Base-by-base conservation (phyloP, 257 asterid species). In the Gentiana dahurica region DNA sequence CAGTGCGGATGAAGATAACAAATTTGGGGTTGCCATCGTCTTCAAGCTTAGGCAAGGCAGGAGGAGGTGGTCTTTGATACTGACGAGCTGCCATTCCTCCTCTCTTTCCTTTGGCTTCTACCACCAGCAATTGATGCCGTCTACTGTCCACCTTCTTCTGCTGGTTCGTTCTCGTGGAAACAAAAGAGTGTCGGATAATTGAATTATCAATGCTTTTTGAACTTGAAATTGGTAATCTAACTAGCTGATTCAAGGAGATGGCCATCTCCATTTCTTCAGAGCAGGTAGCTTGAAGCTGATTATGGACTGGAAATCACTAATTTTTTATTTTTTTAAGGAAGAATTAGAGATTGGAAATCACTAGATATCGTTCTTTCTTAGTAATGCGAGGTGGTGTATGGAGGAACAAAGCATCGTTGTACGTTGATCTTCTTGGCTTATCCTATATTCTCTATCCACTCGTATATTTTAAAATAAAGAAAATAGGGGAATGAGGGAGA, bases 1-100 rank as follows among this genome's bases (percentile, higher is more conserved):
- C 97, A 97, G 88, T 88, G 57, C 99, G 95, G 44, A 88, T 79
- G 71, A 92, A 92, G 71, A 88, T 66, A 6, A 92, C 95, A 45
- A 92, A 92, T 70, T 84, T 84, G 3, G 97, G 99, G 75, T 88
- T 85, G 60, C 97, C 99, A 75, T 92, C 99, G 57, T 92, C 99
- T 70, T 92, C 99, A 64, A 92, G 78, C 77, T 83, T 88, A 51
- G 97, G 97, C 41, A 92, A 64, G 45, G 94, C 78, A 33, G 97
- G 92, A 8, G 95, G 89, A 43, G 81, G 65, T 7, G 65, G 6
- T 6, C 94, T 77, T 69, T 83, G 94, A 73, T 46, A 92, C 44
- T 80, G 95, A 46, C 82, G 73, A 4, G 85, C 77, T 15, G 83
- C 89, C 92, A 85, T 85, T 67, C 96, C 99, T 67, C 96, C 99